phyloP scores from a whole-genome alignment of 2,329 filamentous ascomycete genomes.

The Nigrograna mackinnonii region DNA sequence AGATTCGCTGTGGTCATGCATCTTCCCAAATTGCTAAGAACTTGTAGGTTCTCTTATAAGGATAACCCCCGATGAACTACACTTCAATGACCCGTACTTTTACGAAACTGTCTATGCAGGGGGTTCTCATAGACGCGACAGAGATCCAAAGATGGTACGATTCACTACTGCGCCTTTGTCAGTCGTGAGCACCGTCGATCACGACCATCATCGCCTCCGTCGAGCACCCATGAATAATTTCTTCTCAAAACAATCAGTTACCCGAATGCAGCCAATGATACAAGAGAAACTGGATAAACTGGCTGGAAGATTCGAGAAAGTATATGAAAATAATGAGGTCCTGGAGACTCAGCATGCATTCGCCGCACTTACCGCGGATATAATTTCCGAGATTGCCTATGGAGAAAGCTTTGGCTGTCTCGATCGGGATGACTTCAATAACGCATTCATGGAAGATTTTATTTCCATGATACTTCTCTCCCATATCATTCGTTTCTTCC shows the following conservation, averaged over 20 bases:
- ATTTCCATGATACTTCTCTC: too few species aligned
- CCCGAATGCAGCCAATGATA: conserved; percentile 15
- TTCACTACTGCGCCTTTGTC: conserved; percentile 10
- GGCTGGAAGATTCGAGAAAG: background rate
- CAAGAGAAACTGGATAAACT: background rate
- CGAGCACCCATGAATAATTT: conserved; percentile 26
- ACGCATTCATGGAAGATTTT: too few species aligned
- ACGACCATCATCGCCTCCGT: conserved; percentile 27
- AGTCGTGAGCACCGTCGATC: conserved; percentile 20
- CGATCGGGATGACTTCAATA: too few species aligned
- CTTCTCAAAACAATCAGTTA: conserved; percentile 25
- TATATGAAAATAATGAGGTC: background rate
- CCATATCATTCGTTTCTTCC: too few species aligned
- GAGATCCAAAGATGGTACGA: conserved; percentile 11
- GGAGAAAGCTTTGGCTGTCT: too few species aligned
- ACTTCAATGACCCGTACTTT: conserved; percentile 21
- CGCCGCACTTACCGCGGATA: background rate
- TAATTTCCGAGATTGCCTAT: too few species aligned
- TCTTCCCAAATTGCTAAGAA: too few species aligned
- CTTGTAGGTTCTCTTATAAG: conserved; percentile 26
- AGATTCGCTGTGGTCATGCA: too few species aligned
- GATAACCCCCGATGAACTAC: conserved; percentile 25
- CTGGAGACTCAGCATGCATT: background rate
- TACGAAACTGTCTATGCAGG: conserved; percentile 22
- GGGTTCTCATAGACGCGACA: conserved; percentile 6